phyloP scores from a whole-genome alignment of 495 filamentous ascomycete genomes.

The Aspergillus mulundensis region DNA sequence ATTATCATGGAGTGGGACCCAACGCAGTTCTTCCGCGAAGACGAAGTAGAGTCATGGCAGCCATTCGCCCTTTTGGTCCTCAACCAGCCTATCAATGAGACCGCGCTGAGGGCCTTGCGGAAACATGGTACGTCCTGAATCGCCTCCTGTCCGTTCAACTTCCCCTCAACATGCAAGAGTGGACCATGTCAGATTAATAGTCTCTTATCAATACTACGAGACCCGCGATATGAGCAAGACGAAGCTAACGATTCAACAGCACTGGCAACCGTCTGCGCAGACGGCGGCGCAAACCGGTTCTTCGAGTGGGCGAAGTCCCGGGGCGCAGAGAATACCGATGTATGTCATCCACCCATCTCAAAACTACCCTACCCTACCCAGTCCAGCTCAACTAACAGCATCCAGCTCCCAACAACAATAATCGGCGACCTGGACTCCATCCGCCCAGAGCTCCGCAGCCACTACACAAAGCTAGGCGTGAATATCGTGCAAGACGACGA shows the following conservation, averaged over 20 bases:
- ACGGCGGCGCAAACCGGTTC: slow-evolving; percentile 85
- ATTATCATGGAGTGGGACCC: slow-evolving; percentile 47
- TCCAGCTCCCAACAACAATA: slow-evolving; percentile 60
- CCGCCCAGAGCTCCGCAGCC: slow-evolving; percentile 46
- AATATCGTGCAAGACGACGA: slow-evolving; percentile 62
- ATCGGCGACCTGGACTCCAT: slow-evolving; percentile 91
- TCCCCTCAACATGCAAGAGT: too few relatives aligned
- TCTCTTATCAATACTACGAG: too few relatives aligned
- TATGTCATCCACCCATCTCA: slow-evolving; percentile 24
- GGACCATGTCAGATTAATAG: too few relatives aligned
- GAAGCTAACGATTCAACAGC: slow-evolving; percentile 35
- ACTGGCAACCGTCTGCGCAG: slow-evolving; percentile 65
- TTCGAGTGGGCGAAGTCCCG: slow-evolving; percentile 48
- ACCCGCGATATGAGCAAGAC: neutral
- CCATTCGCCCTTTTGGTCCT: slow-evolving; percentile 62
- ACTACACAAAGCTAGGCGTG: slow-evolving; percentile 55
- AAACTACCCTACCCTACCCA: too few relatives aligned
- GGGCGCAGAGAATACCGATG: slow-evolving; percentile 33
- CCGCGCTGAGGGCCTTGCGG: slow-evolving; percentile 48
- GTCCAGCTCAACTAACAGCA: neutral
- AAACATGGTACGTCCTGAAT: slow-evolving; percentile 53
- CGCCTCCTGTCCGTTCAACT: too few relatives aligned
- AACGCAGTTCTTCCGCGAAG: slow-evolving; percentile 42
- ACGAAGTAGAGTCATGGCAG: slow-evolving; percentile 18
- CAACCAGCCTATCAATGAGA: slow-evolving; percentile 64